Base-by-base conservation (phyloP, 2,329 filamentous ascomycete species). In the Sclerotinia nivalis region DNA sequence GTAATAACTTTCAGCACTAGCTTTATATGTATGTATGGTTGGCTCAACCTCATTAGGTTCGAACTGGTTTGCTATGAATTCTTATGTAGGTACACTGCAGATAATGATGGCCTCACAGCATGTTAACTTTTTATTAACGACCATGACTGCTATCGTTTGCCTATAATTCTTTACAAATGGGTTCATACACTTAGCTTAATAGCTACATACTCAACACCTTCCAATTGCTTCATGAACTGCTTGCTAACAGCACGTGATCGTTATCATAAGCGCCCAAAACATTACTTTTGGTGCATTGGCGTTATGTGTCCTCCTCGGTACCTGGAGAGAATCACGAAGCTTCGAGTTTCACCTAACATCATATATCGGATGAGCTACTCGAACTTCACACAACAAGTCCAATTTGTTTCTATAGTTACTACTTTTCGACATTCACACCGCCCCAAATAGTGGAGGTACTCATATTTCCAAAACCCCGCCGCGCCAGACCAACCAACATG, bases 401-500 rank as follows among this genome's bases (percentile, higher is more conserved):
- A 25, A 58, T 49, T 47, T 20, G 20, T 31, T 43, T 69, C 70
- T 49, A 40, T 28, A 40, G 28, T 43, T 50, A 28, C 20, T 49
- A 40, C n/a, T 52, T 15, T 22, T 15, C 18, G 45, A 20, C 34
- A 13, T 31, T 54, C 22, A 31, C 34, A 37, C 37, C 37, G 18
- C 22, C 40, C 20, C 28, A 22, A n/a, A 15, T 22, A 68, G 43
- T 54, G 54, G 34, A 45, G 45, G 37, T 37, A 22, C 6, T 28
- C 25, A 34, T 25, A 37, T 65, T 69, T 47, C 20, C 49, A 62
- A 55, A 50, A 28, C 43, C 60, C 43, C 37, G 34, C 50, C 13
- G 22, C 22, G 58, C 25, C 28, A 69, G 47, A 60, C 43, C 45
- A 55, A 55, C 67, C 49, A 43, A 74, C 59, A 50, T 78, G 77